Percentiles rank a stretch among this genome's conserved stretches.
Conservation (phyloP, 2,329 filamentous ascomycete genomes). For the Colletotrichum nymphaeae region DNA sequence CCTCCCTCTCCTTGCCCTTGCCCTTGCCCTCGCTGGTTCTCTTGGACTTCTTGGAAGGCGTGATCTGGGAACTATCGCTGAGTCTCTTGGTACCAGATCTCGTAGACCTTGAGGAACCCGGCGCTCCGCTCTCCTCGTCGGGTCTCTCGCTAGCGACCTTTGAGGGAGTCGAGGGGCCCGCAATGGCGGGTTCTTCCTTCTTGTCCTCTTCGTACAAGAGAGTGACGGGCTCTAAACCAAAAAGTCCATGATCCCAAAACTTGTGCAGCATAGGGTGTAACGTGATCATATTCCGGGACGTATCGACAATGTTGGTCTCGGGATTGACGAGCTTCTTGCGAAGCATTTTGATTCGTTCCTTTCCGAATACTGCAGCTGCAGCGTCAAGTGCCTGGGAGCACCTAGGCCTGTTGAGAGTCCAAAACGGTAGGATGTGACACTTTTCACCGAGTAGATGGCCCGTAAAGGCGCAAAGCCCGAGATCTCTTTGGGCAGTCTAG, state of each 20-base stretch:
- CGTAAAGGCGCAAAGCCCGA: too few species aligned
- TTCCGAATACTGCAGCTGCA: neutral
- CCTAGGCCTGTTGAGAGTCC: neutral
- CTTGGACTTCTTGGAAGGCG: too few species aligned
- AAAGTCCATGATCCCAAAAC: neutral
- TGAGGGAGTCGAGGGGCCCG: neutral
- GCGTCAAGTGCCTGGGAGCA: neutral
- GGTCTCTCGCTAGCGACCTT: neutral
- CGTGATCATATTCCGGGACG: neutral
- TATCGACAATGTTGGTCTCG: neutral
- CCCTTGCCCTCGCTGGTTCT: too few species aligned
- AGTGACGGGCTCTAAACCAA: neutral
- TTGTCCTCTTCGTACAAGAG: neutral
- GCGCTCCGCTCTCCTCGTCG: neutral
- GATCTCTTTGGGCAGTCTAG: too few species aligned
- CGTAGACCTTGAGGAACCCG: too few species aligned
- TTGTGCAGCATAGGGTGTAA: neutral
- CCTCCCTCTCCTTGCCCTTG: too few species aligned
- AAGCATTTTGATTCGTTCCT: neutral
- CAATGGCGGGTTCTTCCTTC: neutral
- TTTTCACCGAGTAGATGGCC: too few species aligned
- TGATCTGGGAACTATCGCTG: too few species aligned
- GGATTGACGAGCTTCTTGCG: neutral
- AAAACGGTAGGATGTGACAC: neutral
- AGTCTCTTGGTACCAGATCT: too few species aligned